These are phyloP conservation scores for Pseudocercospora musae DNA, from an alignment of 2,329 filamentous ascomycete genomes.

Conservation along the genomic window DNA sequence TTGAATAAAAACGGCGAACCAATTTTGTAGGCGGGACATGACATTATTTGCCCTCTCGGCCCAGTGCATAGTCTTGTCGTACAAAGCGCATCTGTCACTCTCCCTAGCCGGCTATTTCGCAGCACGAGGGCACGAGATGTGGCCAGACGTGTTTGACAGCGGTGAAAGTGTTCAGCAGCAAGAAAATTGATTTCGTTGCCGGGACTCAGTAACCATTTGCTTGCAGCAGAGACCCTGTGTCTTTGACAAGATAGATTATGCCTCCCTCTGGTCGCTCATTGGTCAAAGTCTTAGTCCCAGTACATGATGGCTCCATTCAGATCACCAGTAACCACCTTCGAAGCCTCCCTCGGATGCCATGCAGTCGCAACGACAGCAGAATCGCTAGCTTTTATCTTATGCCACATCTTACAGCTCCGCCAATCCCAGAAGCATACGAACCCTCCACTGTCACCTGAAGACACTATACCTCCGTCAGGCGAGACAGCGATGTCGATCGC, in stretches of 20 bases:
- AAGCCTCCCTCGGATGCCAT: constrained; percentile 98
- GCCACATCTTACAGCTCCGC: constrained; percentile 99
- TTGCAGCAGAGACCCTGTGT: neutral
- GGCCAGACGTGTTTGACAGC: neutral
- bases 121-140: neutral
- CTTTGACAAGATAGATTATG: neutral
- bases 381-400: constrained; percentile 85
- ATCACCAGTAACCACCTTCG: constrained; percentile 87
- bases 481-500: constrained; percentile 85
- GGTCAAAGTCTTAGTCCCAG: constrained; percentile 68
- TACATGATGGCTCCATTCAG: constrained; percentile 85
- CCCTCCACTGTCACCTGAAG: constrained; percentile 80
- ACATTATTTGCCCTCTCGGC: neutral
- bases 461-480: constrained; percentile 88
- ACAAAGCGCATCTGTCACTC: neutral
- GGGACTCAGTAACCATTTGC: neutral
- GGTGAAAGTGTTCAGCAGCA: neutral
- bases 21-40: neutral
- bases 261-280: neutral
- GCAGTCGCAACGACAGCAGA: constrained; percentile 79
- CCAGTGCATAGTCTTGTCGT: neutral
- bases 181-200: neutral
- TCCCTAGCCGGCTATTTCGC: neutral
- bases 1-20: neutral
- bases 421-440: constrained; percentile 98